Conservation (phyloP, 768 basidiomycete species). For the Trametopsis cervina region DNA sequence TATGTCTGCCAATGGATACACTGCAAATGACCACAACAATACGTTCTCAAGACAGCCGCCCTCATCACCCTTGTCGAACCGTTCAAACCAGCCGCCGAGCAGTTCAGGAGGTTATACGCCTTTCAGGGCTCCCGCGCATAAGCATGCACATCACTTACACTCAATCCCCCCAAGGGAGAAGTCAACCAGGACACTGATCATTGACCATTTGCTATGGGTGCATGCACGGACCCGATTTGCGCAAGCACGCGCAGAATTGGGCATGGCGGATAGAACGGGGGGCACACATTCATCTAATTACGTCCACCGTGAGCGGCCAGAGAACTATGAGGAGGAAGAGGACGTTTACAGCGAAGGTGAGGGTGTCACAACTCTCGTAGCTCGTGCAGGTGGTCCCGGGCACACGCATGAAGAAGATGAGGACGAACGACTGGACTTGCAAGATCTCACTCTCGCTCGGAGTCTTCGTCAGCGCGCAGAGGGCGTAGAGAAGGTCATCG, state of each 20-base stretch:
- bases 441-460: constrained; percentile 59
- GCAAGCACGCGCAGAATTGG: constrained; percentile 79
- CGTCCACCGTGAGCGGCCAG: constrained; percentile 58
- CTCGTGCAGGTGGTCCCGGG: constrained; percentile 46
- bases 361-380: constrained; percentile 33
- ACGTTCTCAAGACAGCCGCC: constrained; percentile 9
- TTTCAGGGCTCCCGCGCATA: constrained; percentile 74
- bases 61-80: constrained; percentile 16
- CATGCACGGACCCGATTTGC: constrained; percentile 76
- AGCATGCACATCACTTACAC: constrained; percentile 83
- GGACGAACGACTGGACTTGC: constrained; percentile 45
- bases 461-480: constrained; percentile 67
- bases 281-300: constrained; percentile 56
- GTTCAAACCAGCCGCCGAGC: constrained; percentile 17
- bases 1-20: not conserved
- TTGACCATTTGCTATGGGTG: constrained; percentile 85
- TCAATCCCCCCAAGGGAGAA: constrained; percentile 84
- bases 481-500: constrained; percentile 76
- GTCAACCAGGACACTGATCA: constrained; percentile 80
- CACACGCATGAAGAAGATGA: constrained; percentile 49
- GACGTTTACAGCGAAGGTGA: constrained; percentile 63
- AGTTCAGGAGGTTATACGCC: constrained; percentile 18
- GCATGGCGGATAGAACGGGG: constrained; percentile 78
- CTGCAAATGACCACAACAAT: not conserved
- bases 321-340: constrained; percentile 73